These are phyloP conservation scores for Hypoxylon rickii DNA, from an alignment of 495 filamentous ascomycete genomes.

Conservation along the genomic window DNA sequence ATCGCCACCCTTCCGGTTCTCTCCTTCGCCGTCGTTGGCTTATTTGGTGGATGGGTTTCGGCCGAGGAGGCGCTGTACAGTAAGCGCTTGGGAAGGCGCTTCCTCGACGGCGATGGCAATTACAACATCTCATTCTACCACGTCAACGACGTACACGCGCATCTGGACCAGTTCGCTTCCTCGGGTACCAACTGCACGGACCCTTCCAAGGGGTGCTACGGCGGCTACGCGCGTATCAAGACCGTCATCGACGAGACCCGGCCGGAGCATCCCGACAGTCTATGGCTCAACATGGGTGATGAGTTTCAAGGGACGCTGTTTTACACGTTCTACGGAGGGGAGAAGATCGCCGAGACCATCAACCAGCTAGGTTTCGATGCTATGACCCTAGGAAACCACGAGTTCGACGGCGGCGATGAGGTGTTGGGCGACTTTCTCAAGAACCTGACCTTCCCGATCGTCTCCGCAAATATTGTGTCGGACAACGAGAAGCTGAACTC, in stretches of 20 bases:
- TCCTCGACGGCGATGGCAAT: slow-evolving; percentile 54
- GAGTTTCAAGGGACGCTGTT: slow-evolving; percentile 67
- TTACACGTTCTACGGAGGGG: slow-evolving; percentile 61
- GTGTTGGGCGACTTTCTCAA: slow-evolving; percentile 55
- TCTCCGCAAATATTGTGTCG: slow-evolving; percentile 59
- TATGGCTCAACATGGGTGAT: slow-evolving; percentile 61
- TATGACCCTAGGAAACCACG: slow-evolving; percentile 66
- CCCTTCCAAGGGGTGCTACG: slow-evolving; percentile 57
- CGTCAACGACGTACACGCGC: slow-evolving; percentile 65
- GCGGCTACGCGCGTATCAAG: slow-evolving; percentile 63
- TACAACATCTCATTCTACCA: slow-evolving; percentile 67
- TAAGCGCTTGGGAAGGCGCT: slow-evolving; percentile 49
- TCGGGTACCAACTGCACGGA: slow-evolving; percentile 59
- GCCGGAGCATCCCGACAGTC: slow-evolving; percentile 55
- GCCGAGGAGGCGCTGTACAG: slow-evolving; percentile 49
- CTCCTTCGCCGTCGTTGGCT: slow-evolving; percentile 14
- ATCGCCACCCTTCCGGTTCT: slow-evolving; percentile 11
- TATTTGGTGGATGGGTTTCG: slow-evolving; percentile 3
- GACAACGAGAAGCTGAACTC: slow-evolving; percentile 54
- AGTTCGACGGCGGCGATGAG: slow-evolving; percentile 60
- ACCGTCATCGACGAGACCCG: slow-evolving; percentile 54
- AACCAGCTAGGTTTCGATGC: slow-evolving; percentile 62
- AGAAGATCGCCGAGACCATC: slow-evolving; percentile 64
- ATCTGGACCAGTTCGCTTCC: slow-evolving; percentile 60
- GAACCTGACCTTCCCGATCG: slow-evolving; percentile 62